phyloP scores from a whole-genome alignment of 768 basidiomycete species.

The Hericium rajendrae region DNA sequence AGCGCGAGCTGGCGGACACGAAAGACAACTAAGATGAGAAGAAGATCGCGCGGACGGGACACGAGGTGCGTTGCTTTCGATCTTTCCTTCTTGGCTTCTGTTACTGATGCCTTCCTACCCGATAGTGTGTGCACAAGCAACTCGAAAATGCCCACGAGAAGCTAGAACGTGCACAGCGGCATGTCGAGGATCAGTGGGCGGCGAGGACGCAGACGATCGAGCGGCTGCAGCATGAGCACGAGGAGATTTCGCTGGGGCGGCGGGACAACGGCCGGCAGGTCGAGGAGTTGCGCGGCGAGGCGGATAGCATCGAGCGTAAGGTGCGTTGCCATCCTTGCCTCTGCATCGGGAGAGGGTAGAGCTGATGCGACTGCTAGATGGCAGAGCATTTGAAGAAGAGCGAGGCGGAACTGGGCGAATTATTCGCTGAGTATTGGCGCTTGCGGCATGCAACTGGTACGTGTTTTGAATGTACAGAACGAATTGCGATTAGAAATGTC shows the following conservation, averaged over 20 bases:
- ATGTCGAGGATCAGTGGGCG: constrained; percentile 70
- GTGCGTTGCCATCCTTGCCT: constrained; percentile 23
- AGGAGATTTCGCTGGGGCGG: constrained; percentile 67
- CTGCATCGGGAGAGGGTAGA: not conserved
- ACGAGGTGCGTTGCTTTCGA: constrained; percentile 39
- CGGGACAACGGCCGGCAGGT: constrained; percentile 71
- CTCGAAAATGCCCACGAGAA: constrained; percentile 75
- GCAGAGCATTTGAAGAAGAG: constrained; percentile 63
- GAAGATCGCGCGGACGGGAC: constrained; percentile 61
- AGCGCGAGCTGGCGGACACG: constrained; percentile 60
- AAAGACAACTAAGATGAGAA: constrained; percentile 63
- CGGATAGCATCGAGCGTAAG: constrained; percentile 57
- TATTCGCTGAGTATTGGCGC: constrained; percentile 78
- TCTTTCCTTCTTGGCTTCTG: not conserved
- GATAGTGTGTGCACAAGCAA: constrained; percentile 73
- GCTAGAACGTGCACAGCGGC: constrained; percentile 66
- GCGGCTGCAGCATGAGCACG: constrained; percentile 68
- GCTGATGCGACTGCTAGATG: constrained; percentile 38
- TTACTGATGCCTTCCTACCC: not conserved
- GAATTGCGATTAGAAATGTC: not conserved
- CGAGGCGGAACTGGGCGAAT: constrained; percentile 70
- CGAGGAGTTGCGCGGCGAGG: constrained; percentile 66
- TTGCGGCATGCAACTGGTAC: constrained; percentile 69
- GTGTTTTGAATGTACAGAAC: not conserved
- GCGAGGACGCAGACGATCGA: constrained; percentile 69